Evolutionary conservation across 352 stramenopile genomes (phyloP).

Genomic region (Aphanomyces cochlioides): DNA sequence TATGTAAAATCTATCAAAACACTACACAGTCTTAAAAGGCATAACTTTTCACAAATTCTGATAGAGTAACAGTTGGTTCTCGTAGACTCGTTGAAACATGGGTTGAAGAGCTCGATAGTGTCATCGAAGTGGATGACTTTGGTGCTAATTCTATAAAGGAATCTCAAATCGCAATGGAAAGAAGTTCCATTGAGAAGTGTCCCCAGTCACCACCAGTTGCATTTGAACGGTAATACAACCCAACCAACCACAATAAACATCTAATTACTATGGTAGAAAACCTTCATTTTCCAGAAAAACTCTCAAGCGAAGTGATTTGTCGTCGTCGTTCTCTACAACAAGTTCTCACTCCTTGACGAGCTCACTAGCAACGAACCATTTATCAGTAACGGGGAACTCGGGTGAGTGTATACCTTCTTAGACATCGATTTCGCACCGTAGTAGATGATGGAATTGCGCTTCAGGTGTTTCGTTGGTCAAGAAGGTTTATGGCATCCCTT

Average conservation of each 20-base stretch:
- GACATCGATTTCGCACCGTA: background rate
- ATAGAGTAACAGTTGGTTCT: background rate
- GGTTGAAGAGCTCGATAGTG: conserved; percentile 1
- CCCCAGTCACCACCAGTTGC: background rate
- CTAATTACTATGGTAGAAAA: background rate
- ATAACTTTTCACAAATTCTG: background rate
- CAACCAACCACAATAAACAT: background rate
- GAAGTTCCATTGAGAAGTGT: background rate
- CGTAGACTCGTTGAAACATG: conserved; percentile 3
- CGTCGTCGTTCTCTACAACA: background rate
- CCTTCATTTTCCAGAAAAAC: conserved; percentile 1
- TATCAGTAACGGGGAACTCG: background rate
- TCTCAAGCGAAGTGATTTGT: conserved; percentile 18
- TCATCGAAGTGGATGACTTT: conserved; percentile 1
- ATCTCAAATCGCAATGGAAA: background rate
- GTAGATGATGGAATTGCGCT: conserved; percentile 20
- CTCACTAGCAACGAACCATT: background rate
- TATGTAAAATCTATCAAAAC: conserved; percentile 24
- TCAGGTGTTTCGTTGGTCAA: conserved; percentile 17
- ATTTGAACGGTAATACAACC: background rate
- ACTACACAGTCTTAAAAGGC: conserved; percentile 15
- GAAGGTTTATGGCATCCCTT: background rate
- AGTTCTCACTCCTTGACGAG: conserved; percentile 9
- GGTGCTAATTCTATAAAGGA: background rate
- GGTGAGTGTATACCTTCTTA: background rate